These are phyloP conservation scores for Saprolegnia diclina DNA, from an alignment of 352 stramenopile genomes.

Conservation along the genomic window DNA sequence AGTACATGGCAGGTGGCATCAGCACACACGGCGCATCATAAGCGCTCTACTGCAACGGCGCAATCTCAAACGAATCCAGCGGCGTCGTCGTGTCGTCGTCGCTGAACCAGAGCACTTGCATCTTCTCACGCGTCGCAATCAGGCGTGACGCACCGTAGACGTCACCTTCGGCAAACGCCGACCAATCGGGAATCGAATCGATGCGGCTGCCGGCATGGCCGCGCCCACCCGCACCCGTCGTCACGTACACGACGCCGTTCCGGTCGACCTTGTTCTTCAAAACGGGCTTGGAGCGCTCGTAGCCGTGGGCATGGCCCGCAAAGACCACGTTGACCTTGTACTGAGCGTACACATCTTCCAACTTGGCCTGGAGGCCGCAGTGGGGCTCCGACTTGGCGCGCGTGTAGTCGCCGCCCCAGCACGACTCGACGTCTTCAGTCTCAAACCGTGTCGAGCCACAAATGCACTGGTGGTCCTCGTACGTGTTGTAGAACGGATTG, in stretches of 20 bases:
- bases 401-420: slow-evolving; percentile 45
- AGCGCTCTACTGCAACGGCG: too few relatives aligned
- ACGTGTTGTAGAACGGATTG: slow-evolving; percentile 61
- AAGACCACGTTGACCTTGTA: slow-evolving; percentile 31
- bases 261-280: slow-evolving; percentile 20
- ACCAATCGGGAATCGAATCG: slow-evolving; percentile 8
- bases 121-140: slow-evolving; percentile 23
- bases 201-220: slow-evolving; percentile 11
- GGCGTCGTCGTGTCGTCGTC: not conserved
- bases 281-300: slow-evolving; percentile 20
- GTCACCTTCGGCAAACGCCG: not conserved
- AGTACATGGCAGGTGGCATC: too few relatives aligned
- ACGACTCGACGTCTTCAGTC: slow-evolving; percentile 34
- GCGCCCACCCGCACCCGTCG: slow-evolving; percentile 21
- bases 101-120: slow-evolving; percentile 21
- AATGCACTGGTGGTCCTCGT: slow-evolving; percentile 50
- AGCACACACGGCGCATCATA: too few relatives aligned
- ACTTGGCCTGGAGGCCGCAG: not conserved
- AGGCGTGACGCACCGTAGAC: slow-evolving; percentile 15
- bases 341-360: slow-evolving; percentile 31
- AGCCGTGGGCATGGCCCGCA: slow-evolving; percentile 16
- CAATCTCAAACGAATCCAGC: not conserved
- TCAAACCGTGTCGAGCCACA: slow-evolving; percentile 40
- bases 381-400: slow-evolving; percentile 35
- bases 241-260: slow-evolving; percentile 15